A percentile compares a stretch with the other conserved stretches of the same genome.
phyloP scores from a whole-genome alignment of 257 asterid species.

The Solanum chilense region DNA sequence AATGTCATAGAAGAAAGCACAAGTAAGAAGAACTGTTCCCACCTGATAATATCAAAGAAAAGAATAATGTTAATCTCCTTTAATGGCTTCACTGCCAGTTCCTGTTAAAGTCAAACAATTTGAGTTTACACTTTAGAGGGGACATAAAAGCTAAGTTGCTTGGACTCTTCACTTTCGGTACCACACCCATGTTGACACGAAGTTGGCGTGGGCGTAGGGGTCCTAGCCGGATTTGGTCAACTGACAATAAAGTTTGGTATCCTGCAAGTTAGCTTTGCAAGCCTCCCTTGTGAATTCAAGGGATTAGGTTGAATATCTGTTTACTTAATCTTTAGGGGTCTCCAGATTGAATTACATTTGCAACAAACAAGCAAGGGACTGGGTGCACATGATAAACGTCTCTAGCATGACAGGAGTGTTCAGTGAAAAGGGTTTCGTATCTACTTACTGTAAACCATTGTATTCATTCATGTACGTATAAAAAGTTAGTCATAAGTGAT shows the following conservation, averaged over 20 bases:
- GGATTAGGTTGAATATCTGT: background rate
- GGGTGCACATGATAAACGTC: background rate
- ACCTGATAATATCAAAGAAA: constrained; percentile 44
- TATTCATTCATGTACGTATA: background rate
- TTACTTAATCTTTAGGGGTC: background rate
- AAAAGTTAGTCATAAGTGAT: background rate
- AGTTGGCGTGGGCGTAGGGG: background rate
- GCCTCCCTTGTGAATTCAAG: background rate
- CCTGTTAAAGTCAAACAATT: background rate
- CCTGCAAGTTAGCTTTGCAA: background rate
- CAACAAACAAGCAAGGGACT: background rate
- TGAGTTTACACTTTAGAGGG: background rate
- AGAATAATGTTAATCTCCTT: background rate
- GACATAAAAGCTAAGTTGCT: background rate
- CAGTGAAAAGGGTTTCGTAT: background rate
- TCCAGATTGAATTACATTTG: background rate
- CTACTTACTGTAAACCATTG: background rate
- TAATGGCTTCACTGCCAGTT: background rate
- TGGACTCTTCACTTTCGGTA: background rate
- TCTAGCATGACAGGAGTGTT: background rate
- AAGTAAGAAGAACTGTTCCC: constrained; percentile 86
- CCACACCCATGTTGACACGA: background rate
- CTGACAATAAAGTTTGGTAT: background rate
- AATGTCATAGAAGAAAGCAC: constrained; percentile 88
- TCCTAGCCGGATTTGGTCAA: background rate